Percentiles rank a stretch among this genome's conserved stretches.
Conservation (phyloP, 2,329 filamentous ascomycete species). For the Monilinia fructicola region DNA sequence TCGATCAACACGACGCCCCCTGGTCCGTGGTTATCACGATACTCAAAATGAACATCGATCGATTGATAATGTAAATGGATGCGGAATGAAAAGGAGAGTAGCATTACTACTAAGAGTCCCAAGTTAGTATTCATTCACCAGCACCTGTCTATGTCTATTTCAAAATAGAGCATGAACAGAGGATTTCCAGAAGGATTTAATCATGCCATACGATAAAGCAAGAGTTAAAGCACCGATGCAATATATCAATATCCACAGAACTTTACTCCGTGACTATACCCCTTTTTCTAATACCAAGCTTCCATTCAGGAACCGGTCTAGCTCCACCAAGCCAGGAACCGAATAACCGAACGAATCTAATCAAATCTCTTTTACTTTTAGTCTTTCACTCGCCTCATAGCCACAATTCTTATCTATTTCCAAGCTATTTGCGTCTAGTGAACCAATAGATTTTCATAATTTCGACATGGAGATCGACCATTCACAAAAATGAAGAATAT, state of each 20-base stretch:
- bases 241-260: background rate
- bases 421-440: conserved; percentile 5
- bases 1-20: conserved; percentile 10
- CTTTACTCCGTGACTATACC: background rate
- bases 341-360: conserved; percentile 14
- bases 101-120: background rate
- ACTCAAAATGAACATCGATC: background rate
- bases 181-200: background rate
- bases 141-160: background rate
- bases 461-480: background rate
- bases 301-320: background rate
- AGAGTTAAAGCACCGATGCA: background rate
- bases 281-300: conserved; percentile 12
- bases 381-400: background rate
- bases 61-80: background rate
- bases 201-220: background rate
- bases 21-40: conserved; percentile 10
- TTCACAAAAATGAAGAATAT: background rate
- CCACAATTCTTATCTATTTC: conserved; percentile 13
- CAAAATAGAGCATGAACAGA: background rate
- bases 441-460: conserved; percentile 6
- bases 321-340: background rate
- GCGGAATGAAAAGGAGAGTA: background rate
- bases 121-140: background rate
- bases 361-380: background rate